Conservation (phyloP, 1,139 yeast species). For the Yamadazyma buinensis region DNA sequence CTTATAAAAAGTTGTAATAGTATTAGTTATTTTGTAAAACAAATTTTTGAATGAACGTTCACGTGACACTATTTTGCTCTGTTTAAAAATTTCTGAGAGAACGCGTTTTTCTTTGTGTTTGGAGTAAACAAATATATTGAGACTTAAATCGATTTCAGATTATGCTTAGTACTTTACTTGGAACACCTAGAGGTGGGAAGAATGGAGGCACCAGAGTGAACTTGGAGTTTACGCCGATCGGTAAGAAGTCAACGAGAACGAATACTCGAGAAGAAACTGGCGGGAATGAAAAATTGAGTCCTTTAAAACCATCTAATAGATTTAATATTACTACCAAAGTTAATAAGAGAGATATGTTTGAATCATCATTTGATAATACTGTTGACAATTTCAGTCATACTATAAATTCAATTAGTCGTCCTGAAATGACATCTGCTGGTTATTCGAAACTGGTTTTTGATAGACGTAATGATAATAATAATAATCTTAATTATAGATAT, state of each 20-base stretch:
- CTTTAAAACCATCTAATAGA: constrained; percentile 9
- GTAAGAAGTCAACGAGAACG: constrained; percentile 12
- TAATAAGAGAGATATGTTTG: constrained; percentile 12
- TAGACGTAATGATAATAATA: background rate
- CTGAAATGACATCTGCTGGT: background rate
- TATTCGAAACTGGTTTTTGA: background rate
- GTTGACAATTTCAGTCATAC: constrained; percentile 18
- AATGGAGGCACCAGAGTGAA: constrained; percentile 8
- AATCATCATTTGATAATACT: constrained; percentile 34
- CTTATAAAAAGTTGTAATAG: too few relatives aligned
- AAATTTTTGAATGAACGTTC: background rate
- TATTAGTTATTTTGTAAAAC: too few relatives aligned
- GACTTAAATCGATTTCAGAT: background rate
- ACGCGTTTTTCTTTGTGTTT: background rate
- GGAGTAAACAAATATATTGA: background rate
- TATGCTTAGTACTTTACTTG: constrained; percentile 16
- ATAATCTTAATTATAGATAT: background rate
- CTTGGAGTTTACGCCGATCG: constrained; percentile 45
- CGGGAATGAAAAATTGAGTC: constrained; percentile 1
- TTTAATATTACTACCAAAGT: constrained; percentile 9
- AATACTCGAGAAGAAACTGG: background rate
- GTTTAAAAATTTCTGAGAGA: background rate
- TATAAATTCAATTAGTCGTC: constrained; percentile 2
- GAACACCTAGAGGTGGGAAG: constrained; percentile 23
- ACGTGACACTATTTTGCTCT: background rate